These are phyloP conservation scores for Yamadazyma siamensis DNA, from an alignment of 1,139 yeast genomes.

Conservation along the genomic window DNA sequence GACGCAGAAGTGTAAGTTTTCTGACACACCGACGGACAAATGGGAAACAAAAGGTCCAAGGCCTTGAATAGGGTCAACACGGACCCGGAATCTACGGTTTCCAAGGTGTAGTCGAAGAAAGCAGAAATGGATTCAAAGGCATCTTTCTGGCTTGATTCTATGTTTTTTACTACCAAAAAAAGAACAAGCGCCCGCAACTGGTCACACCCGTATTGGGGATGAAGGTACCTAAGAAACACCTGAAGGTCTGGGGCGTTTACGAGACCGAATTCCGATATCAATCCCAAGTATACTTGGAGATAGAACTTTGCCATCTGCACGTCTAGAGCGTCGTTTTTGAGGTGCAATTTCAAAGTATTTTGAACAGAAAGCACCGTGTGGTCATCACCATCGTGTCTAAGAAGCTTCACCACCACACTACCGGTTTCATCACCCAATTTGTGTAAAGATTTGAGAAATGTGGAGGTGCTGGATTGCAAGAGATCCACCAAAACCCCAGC, in stretches of 20 bases:
- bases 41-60: constrained; percentile 12
- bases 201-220: constrained; percentile 15
- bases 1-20: constrained; percentile 10
- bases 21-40: constrained; percentile 11
- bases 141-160: constrained; percentile 16
- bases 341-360: constrained; percentile 11
- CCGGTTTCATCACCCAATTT: constrained; percentile 18
- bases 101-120: constrained; percentile 22
- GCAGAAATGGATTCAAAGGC: constrained; percentile 19
- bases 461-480: constrained; percentile 17
- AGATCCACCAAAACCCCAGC: constrained; percentile 4
- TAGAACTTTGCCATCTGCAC: constrained; percentile 8
- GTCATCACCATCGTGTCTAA: too few relatives aligned
- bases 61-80: constrained; percentile 19
- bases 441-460: constrained; percentile 17
- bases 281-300: constrained; percentile 17
- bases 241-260: constrained; percentile 22
- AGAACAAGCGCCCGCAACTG: constrained; percentile 20
- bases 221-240: constrained; percentile 20
- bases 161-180: constrained; percentile 22
- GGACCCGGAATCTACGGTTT: constrained; percentile 12
- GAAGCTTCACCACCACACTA: too few relatives aligned
- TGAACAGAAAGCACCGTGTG: too few relatives aligned
- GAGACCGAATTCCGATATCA: constrained; percentile 19
- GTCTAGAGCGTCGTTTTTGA: constrained; percentile 10